Evolutionary conservation across 78 protist species (phyloP).

Genomic region (Isochrysis galbana): DNA sequence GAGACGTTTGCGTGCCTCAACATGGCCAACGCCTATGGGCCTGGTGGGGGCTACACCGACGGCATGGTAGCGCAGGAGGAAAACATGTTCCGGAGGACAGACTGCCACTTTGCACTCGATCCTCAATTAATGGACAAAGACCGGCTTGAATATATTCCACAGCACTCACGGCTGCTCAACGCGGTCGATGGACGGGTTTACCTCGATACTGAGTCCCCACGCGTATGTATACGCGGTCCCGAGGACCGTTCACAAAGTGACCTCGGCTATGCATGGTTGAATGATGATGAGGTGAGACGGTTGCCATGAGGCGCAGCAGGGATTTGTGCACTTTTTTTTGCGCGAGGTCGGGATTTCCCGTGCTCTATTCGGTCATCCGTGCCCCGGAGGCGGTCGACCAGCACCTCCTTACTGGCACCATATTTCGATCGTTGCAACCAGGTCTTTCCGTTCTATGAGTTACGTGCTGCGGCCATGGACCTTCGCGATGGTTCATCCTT

Average conservation of each 20-base stretch:
- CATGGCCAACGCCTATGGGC: slow-evolving; percentile 17
- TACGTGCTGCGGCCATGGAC: neutral
- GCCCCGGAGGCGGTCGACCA: too few species aligned
- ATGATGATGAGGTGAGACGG: neutral
- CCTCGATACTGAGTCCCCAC: neutral
- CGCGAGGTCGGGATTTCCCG: too few species aligned
- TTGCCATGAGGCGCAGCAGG: too few species aligned
- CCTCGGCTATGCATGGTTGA: neutral
- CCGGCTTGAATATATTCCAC: neutral
- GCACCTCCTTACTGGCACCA: too few species aligned
- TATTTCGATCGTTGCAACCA: too few species aligned
- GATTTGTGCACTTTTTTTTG: too few species aligned
- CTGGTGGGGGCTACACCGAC: neutral
- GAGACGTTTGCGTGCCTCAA: neutral
- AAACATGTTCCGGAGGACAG: slow-evolving; percentile 6
- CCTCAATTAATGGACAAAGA: neutral
- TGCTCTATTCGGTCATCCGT: too few species aligned
- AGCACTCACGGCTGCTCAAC: neutral
- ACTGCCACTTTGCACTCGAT: neutral
- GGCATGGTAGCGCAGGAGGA: neutral
- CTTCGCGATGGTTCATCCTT: neutral
- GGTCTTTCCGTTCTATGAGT: slow-evolving; percentile 4
- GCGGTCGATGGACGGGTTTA: neutral
- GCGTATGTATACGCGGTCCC: neutral
- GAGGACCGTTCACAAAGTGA: neutral